Evolutionary conservation across 2,329 filamentous ascomycete genomes (phyloP).

Genomic region (Penicillium psychrosexuale): DNA sequence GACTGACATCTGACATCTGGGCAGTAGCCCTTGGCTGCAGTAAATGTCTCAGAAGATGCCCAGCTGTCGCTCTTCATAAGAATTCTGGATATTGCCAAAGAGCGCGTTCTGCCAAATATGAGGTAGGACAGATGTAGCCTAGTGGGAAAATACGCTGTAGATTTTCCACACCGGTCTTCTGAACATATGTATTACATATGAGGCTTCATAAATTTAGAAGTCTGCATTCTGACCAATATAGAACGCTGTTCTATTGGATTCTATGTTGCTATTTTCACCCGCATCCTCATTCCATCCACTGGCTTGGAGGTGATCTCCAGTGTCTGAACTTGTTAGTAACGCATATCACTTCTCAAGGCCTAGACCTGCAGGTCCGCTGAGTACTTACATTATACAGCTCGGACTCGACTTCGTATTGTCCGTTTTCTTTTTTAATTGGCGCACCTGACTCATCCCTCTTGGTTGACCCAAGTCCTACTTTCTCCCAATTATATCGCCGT

Average conservation of each 20-base stretch:
- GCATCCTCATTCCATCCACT: slow-evolving; percentile 3
- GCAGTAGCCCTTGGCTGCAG: not conserved
- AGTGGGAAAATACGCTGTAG: too few species aligned
- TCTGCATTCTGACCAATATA: not conserved
- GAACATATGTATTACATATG: not conserved
- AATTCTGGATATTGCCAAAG: not conserved
- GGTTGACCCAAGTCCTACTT: slow-evolving; percentile 17
- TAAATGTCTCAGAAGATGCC: not conserved
- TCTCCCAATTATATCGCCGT: slow-evolving; percentile 16
- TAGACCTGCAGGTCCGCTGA: not conserved
- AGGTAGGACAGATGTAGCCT: too few species aligned
- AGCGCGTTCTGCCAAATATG: too few species aligned
- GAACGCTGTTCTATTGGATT: not conserved
- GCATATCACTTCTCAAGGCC: not conserved
- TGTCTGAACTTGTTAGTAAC: not conserved
- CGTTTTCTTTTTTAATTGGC: not conserved
- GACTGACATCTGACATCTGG: too few species aligned
- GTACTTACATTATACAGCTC: not conserved
- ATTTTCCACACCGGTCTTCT: too few species aligned
- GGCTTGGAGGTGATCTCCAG: not conserved
- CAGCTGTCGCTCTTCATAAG: not conserved
- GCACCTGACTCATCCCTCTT: not conserved
- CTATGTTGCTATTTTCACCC: not conserved
- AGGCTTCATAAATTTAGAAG: not conserved
- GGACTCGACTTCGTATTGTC: not conserved